A percentile compares a stretch with the other conserved stretches of the same genome.
These are phyloP conservation scores for Neurospora sp. DNA, from an alignment of 2,329 filamentous ascomycete genomes.

Conservation along the genomic window DNA sequence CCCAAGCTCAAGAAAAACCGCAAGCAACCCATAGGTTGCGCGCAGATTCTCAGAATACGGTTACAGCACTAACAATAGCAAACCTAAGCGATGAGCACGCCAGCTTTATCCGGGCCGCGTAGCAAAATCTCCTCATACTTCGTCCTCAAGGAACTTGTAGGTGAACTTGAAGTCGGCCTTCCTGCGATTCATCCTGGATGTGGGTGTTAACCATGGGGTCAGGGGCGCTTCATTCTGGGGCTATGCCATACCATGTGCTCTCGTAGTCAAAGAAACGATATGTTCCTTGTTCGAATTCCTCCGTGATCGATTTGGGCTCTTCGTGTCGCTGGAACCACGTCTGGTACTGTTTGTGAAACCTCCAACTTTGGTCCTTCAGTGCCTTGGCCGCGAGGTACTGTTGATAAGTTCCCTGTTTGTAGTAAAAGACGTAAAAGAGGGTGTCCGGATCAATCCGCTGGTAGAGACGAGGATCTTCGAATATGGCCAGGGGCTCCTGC, in stretches of 20 bases:
- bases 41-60: neutral
- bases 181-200: conserved; percentile 88
- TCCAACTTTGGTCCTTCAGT: conserved; percentile 97
- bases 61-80: neutral
- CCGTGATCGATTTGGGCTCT: conserved; percentile 96
- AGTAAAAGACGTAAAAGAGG: conserved; percentile 98
- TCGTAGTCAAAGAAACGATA: conserved; percentile 99
- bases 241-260: conserved; percentile 75
- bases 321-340: conserved; percentile 99
- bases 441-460: conserved; percentile 88
- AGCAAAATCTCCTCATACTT: conserved; percentile 44
- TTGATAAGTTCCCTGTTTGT: conserved; percentile 91
- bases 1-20: neutral
- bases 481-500: conserved; percentile 81
- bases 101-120: neutral
- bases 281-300: conserved; percentile 97
- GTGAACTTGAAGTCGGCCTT: conserved; percentile 98
- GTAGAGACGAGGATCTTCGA: conserved; percentile 85
- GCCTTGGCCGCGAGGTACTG: conserved; percentile 93
- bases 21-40: neutral
- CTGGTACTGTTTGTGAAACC: conserved; percentile 99
- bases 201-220: conserved; percentile 5
- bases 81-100: neutral
- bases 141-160: conserved; percentile 95
- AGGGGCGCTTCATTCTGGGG: neutral